phyloP scores from a whole-genome alignment of 2,329 filamentous ascomycete genomes.

The Botrytis aclada region DNA sequence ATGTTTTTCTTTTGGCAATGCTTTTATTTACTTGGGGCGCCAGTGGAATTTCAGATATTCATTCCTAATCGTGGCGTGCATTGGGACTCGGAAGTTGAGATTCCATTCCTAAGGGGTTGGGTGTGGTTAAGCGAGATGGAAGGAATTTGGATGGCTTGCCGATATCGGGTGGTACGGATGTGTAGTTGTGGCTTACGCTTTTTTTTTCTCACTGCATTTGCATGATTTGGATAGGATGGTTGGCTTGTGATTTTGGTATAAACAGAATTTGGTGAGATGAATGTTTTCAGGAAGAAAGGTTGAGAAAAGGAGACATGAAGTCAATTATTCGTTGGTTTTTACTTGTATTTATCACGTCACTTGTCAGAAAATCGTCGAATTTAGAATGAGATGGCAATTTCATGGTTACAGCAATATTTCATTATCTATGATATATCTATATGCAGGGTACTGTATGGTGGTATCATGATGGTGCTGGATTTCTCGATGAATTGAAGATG shows the following conservation, averaged over 20 bases:
- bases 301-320: neutral
- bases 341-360: neutral
- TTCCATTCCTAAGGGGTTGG: neutral
- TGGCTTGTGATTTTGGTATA: neutral
- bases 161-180: neutral
- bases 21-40: neutral
- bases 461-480: neutral
- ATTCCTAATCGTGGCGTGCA: neutral
- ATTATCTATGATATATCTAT: neutral
- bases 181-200: neutral
- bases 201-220: neutral
- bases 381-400: neutral
- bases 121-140: neutral
- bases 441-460: neutral
- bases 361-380: neutral
- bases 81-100: neutral
- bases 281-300: neutral
- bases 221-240: neutral
- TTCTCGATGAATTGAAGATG: neutral
- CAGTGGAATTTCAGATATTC: accelerated
- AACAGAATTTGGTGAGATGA: neutral
- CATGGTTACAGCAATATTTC: accelerated
- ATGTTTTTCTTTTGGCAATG: neutral
- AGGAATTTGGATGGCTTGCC: neutral
- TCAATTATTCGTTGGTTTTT: neutral